Evolutionary conservation across 1,284 basidiomycete species (phyloP).

Genomic region (Sporisorium graminicola): DNA sequence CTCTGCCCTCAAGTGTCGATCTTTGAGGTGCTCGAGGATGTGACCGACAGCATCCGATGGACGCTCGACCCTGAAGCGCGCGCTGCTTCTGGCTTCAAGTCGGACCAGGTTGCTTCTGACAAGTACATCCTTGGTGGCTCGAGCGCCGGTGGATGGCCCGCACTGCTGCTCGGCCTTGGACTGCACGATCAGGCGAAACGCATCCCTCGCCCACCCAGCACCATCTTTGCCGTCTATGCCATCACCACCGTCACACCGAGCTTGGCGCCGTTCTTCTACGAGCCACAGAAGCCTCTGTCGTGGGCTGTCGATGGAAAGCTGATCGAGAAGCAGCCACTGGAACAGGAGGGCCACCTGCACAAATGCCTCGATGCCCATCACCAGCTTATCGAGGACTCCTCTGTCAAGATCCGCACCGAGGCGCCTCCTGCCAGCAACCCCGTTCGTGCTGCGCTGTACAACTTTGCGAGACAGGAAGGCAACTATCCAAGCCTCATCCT

Average conservation of each 20-base stretch:
- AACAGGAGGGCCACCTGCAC: conserved; percentile 31
- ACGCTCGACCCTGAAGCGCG: conserved; percentile 29
- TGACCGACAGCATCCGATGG: conserved; percentile 47
- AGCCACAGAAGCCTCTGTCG: conserved; percentile 44
- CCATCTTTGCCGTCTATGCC: conserved; percentile 54
- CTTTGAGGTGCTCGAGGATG: conserved; percentile 46
- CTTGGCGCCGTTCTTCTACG: conserved; percentile 49
- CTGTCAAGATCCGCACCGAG: conserved; percentile 37
- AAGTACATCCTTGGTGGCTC: conserved; percentile 52
- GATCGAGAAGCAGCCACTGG: conserved; percentile 28
- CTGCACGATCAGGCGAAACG: conserved; percentile 29
- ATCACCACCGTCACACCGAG: conserved; percentile 48
- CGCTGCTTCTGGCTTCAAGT: conserved; percentile 28
- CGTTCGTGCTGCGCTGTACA: conserved; percentile 49
- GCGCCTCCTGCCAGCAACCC: conserved; percentile 44
- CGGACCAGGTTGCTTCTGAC: conserved; percentile 21
- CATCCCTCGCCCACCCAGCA: conserved; percentile 30
- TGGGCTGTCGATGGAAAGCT: conserved; percentile 43
- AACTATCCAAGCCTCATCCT: conserved; percentile 48
- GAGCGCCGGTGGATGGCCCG: conserved; percentile 56
- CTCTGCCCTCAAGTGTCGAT: conserved; percentile 56
- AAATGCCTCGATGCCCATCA: conserved; percentile 33
- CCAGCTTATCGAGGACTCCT: conserved; percentile 15
- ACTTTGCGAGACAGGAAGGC: conserved; percentile 55
- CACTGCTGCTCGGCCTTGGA: conserved; percentile 49